Evolutionary conservation across 306 rosid species (phyloP), one percentile per base, ranked within the genome.

Genomic region (Morella rubra): DNA sequence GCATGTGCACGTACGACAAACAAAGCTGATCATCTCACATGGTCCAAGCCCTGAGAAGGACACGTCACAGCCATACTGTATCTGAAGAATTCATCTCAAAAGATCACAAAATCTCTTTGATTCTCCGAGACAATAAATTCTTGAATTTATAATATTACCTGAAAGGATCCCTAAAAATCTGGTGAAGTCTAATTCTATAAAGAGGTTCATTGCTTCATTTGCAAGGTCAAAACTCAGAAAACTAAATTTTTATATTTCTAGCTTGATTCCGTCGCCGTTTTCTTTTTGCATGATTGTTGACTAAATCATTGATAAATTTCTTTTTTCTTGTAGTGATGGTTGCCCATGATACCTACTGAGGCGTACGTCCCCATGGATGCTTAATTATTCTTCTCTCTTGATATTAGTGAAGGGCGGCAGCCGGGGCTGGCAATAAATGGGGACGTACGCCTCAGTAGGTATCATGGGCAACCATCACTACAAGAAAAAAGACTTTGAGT

Each of bases 81-180:
- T 81, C 81, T 77, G 77, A 61, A 79, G 79, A 80, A 32, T 53
- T 41, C 66, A 60, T 69, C 59, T 45, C 0, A 24, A n/a, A 53
- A 74, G 67, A 73, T 51, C 62, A 7, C 27, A 53, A 9, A 79
- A 78, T 24, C 22, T 73, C 62, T 67, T 37, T 74, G 37, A 59
- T 24, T 69, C 59, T 32, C 40, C 46, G 66, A 60, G 85, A 84
- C 82, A 73, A 73, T 84, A 40, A 0, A 24, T 61, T 72, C 41
- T 80, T 81, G 59, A 64, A 19, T 79, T 80, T 76, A 72, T 55
- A 72, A 77, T 64, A n/a, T n/a, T n/a, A 45, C 62, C 14, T 64
- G 68, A 76, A 78, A 47, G 69, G 27, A 91, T 89, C 94, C 91
- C 94, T 78, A 79, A 47, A 82, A 70, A 86, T 88, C 91, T 85